These are phyloP conservation scores for Pilasporangium apinafurcum DNA, from an alignment of 352 stramenopile genomes.

Conservation along the genomic window DNA sequence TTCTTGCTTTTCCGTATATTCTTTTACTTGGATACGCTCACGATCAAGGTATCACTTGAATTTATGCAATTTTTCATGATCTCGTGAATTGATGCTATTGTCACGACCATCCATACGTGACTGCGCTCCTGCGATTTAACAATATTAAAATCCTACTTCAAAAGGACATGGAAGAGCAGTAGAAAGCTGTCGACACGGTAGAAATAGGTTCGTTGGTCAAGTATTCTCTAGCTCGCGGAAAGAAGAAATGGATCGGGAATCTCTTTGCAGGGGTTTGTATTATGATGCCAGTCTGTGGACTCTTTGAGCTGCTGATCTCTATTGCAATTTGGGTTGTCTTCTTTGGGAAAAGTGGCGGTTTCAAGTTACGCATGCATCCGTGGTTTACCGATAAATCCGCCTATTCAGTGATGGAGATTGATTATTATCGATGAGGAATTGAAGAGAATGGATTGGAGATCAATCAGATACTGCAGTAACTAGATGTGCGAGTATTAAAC, in stretches of 20 bases:
- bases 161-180: slow-evolving; percentile 3
- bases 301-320: slow-evolving; percentile 9
- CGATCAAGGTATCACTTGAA: slow-evolving; percentile 11
- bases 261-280: background rate
- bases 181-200: background rate
- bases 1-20: slow-evolving; percentile 9
- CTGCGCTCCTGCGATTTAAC: slow-evolving; percentile 12
- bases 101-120: slow-evolving; percentile 16
- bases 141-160: slow-evolving; percentile 21
- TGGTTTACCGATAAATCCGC: slow-evolving; percentile 22
- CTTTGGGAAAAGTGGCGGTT: slow-evolving; percentile 1
- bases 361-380: slow-evolving; percentile 18
- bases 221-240: too few species aligned
- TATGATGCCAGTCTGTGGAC: slow-evolving; percentile 15
- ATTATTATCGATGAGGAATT: slow-evolving; percentile 11
- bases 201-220: too few species aligned
- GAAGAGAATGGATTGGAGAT: slow-evolving; percentile 6
- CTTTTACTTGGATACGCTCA: slow-evolving; percentile 10
- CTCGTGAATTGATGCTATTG: slow-evolving; percentile 9
- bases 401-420: slow-evolving; percentile 25
- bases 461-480: background rate
- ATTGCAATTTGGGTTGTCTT: slow-evolving; percentile 7
- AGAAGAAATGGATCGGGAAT: background rate
- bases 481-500: slow-evolving; percentile 15
- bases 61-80: slow-evolving; percentile 23